Conservation (phyloP, 805 yeast genomes). For the Trichomonascus vanleenenianus region DNA sequence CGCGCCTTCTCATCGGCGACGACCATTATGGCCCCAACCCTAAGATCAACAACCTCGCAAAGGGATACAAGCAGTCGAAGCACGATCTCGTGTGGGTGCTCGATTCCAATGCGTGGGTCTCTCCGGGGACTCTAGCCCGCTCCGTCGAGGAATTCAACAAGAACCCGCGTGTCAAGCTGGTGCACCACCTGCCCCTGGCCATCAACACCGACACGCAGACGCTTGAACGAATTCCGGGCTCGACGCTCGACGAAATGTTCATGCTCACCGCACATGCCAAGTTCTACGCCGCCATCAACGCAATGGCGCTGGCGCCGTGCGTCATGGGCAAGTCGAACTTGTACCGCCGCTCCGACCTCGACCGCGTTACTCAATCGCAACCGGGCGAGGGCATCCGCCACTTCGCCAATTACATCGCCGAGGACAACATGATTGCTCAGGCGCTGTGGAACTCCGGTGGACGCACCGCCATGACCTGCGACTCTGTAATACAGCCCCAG, state of each 20-base stretch:
- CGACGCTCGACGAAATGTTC: slow-evolving; percentile 77
- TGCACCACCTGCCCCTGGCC: slow-evolving; percentile 67
- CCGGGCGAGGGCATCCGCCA: slow-evolving; percentile 45
- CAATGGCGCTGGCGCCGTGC: slow-evolving; percentile 72
- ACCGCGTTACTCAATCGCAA: slow-evolving; percentile 21
- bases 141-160: slow-evolving; percentile 46
- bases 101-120: slow-evolving; percentile 79
- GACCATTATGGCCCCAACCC: slow-evolving; percentile 72
- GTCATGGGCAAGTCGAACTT: slow-evolving; percentile 85
- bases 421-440: slow-evolving; percentile 87
- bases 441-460: slow-evolving; percentile 65
- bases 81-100: slow-evolving; percentile 75
- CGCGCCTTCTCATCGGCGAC: slow-evolving; percentile 49
- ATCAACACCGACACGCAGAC: slow-evolving; percentile 31
- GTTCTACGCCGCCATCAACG: slow-evolving; percentile 73
- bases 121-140: slow-evolving; percentile 53
- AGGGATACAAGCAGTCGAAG: slow-evolving; percentile 63
- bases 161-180: slow-evolving; percentile 43
- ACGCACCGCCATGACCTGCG: slow-evolving; percentile 73
- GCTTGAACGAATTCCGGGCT: slow-evolving; percentile 40
- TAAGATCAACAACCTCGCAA: slow-evolving; percentile 77
- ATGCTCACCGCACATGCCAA: slow-evolving; percentile 77
- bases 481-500: slow-evolving; percentile 71
- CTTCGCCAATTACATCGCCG: slow-evolving; percentile 79
- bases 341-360: slow-evolving; percentile 56